Evolutionary conservation across 2,329 filamentous ascomycete species (phyloP).

Genomic region (Paecilomyces dactylethromorphus): DNA sequence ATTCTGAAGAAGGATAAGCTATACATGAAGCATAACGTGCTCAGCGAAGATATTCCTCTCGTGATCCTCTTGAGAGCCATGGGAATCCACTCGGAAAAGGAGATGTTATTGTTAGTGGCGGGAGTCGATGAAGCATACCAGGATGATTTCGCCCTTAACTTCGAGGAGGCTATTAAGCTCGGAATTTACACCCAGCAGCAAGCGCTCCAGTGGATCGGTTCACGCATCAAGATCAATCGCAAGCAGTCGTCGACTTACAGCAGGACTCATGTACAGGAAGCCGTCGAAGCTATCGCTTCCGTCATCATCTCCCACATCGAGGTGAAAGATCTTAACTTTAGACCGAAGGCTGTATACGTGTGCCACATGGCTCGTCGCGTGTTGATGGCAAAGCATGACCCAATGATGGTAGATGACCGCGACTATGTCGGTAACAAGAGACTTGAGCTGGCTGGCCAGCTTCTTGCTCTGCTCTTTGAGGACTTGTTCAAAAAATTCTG

Average conservation of each 20-base stretch:
- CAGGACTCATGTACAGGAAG: conserved; percentile 82
- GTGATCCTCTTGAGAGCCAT: conserved; percentile 89
- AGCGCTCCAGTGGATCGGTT: conserved; percentile 85
- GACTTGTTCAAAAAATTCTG: conserved; percentile 97
- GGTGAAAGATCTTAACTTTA: conserved; percentile 85
- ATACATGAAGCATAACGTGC: conserved; percentile 82
- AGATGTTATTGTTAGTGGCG: conserved; percentile 86
- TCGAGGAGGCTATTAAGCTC: conserved; percentile 80
- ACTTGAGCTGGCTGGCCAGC: conserved; percentile 87
- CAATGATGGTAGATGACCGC: conserved; percentile 84
- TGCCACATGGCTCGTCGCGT: conserved; percentile 97
- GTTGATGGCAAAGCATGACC: conserved; percentile 85
- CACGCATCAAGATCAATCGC: conserved; percentile 80
- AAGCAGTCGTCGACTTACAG: conserved; percentile 52
- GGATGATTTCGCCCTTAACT: conserved; percentile 91
- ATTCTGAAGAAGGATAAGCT: conserved; percentile 90
- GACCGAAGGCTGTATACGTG: conserved; percentile 93
- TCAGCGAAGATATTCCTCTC: conserved; percentile 90
- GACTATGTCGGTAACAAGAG: conserved; percentile 99
- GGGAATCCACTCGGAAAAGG: conserved; percentile 87
- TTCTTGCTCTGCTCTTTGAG: conserved; percentile 89
- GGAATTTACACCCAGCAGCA: conserved; percentile 91
- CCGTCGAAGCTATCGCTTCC: conserved; percentile 83
- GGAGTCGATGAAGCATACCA: conserved; percentile 84
- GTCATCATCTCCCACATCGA: conserved; percentile 93